phyloP scores from a whole-genome alignment of 768 basidiomycete species.

The Xerocomellus chrysenteron region DNA sequence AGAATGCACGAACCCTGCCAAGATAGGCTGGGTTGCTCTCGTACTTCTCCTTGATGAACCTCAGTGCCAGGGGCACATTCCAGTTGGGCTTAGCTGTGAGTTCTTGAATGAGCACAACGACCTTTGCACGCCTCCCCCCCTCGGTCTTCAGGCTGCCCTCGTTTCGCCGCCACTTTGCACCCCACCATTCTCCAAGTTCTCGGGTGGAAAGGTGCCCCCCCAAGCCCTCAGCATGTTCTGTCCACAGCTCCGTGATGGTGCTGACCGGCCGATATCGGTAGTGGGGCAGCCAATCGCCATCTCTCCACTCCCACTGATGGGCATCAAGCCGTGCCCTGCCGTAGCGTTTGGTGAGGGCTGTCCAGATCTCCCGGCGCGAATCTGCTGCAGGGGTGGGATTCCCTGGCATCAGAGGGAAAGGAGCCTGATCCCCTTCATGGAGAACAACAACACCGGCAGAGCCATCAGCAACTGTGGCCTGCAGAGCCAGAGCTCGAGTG shows the following conservation, averaged over 20 bases:
- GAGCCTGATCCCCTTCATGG: no score
- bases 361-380: neutral
- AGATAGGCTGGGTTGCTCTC: neutral
- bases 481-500: no score
- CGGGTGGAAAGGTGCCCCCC: constrained; percentile 23
- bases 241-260: constrained; percentile 28
- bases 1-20: neutral
- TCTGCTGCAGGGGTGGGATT: neutral
- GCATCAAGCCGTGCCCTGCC: constrained; percentile 8
- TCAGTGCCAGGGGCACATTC: neutral
- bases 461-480: no score
- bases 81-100: constrained; percentile 1
- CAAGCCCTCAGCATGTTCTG: constrained; percentile 26
- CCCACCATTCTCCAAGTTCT: constrained; percentile 1
- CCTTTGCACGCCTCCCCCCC: neutral
- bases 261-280: constrained; percentile 20
- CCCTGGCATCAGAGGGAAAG: no score
- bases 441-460: no score
- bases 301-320: constrained; percentile 26
- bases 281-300: constrained; percentile 25
- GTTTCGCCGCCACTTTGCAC: neutral
- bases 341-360: neutral
- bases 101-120: neutral
- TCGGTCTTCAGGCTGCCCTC: neutral
- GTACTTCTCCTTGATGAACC: constrained; percentile 3